Evolutionary conservation across 768 basidiomycete genomes (phyloP).

Genomic region (Podaxis sp.): DNA sequence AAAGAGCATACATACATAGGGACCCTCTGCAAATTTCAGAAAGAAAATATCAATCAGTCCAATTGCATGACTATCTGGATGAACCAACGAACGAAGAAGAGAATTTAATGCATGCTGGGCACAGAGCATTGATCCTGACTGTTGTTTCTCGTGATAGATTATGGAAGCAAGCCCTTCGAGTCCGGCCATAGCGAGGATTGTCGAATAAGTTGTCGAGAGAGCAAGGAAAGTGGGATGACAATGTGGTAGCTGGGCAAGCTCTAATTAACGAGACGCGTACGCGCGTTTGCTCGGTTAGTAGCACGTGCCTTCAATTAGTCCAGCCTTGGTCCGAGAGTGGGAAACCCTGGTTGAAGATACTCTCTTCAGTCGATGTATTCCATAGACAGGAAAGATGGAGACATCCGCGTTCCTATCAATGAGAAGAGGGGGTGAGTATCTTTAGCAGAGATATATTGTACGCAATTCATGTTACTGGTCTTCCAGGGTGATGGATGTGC

Average conservation of each 20-base stretch:
- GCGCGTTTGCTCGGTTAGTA: background rate
- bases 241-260: background rate
- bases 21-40: constrained; percentile 33
- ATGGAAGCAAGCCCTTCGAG: constrained; percentile 51
- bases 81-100: constrained; percentile 61
- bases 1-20: constrained; percentile 35
- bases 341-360: background rate
- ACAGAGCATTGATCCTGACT: constrained; percentile 79
- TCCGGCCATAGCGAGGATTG: constrained; percentile 47
- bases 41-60: constrained; percentile 13
- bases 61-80: constrained; percentile 2
- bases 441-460: background rate
- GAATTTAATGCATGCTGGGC: constrained; percentile 86
- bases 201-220: background rate
- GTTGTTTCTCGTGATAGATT: constrained; percentile 81
- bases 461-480: background rate
- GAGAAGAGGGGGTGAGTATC: background rate
- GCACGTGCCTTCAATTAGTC: background rate
- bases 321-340: background rate
- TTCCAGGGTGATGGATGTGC: background rate
- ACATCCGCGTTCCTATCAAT: background rate
- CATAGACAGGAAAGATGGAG: background rate
- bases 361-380: background rate
- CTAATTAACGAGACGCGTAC: background rate
- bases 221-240: background rate